Percentiles rank a stretch among this genome's conserved stretches.
These are phyloP conservation scores for Fusarium chaquense DNA, from an alignment of 2,329 filamentous ascomycete species.

Conservation along the genomic window DNA sequence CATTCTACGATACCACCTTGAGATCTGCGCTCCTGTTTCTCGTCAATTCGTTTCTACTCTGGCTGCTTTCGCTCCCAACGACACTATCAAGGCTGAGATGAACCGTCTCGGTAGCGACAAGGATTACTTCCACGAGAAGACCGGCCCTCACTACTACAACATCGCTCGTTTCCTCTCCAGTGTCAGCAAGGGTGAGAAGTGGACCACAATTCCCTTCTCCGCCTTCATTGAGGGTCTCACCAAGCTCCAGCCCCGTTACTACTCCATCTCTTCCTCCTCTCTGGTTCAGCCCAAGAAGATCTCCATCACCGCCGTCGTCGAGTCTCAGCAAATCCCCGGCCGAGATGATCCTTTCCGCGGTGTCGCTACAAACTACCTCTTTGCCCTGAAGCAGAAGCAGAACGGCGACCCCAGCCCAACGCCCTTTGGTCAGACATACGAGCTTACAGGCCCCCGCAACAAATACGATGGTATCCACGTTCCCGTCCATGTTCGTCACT, in stretches of 20 bases:
- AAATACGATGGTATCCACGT: slow-evolving; percentile 97
- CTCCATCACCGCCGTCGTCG: slow-evolving; percentile 94
- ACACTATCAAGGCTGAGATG: slow-evolving; percentile 88
- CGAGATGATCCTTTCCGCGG: slow-evolving; percentile 87
- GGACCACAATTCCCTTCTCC: slow-evolving; percentile 90
- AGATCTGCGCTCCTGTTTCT: slow-evolving; percentile 94
- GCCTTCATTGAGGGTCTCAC: slow-evolving; percentile 92
- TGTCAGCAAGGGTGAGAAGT: slow-evolving; percentile 79
- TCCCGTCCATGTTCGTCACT: slow-evolving; percentile 95
- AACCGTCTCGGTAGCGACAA: slow-evolving; percentile 90
- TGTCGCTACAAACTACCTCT: slow-evolving; percentile 95
- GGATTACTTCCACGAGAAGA: slow-evolving; percentile 92
- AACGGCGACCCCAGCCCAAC: slow-evolving; percentile 86
- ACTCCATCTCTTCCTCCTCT: slow-evolving; percentile 98
- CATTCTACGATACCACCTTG: slow-evolving; percentile 93
- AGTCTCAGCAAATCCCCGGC: slow-evolving; percentile 82
- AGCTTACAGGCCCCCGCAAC: slow-evolving; percentile 89
- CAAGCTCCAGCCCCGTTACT: slow-evolving; percentile 98
- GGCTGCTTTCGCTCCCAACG: slow-evolving; percentile 88
- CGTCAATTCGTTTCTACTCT: slow-evolving; percentile 93
- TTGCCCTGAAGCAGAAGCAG: slow-evolving; percentile 96
- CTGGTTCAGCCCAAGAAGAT: slow-evolving; percentile 94
- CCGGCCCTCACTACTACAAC: slow-evolving; percentile 85
- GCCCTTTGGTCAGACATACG: slow-evolving; percentile 86
- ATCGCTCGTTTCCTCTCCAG: slow-evolving; percentile 85